Evolutionary conservation across 257 asterid genomes (phyloP).

Genomic region (Petunia secreta): DNA sequence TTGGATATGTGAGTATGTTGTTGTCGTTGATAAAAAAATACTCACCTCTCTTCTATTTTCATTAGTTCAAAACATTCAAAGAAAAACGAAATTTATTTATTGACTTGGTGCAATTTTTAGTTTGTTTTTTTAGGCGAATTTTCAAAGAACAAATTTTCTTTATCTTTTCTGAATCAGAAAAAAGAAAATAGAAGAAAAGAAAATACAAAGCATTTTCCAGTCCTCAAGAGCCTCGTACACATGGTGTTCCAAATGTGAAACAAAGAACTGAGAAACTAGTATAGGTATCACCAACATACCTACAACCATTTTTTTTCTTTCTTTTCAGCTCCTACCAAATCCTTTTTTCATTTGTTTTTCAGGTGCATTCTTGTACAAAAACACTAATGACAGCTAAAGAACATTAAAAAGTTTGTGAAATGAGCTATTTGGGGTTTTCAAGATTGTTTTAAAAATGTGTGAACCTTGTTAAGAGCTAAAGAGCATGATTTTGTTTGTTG

Average conservation of each 20-base stretch:
- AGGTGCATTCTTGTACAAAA: conserved; percentile 13
- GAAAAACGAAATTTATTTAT: not conserved
- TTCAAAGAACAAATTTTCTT: not conserved
- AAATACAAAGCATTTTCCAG: not conserved
- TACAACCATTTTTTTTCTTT: not conserved
- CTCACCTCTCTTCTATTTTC: no score
- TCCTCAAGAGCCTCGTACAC: not conserved
- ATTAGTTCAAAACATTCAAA: not conserved
- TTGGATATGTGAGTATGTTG: no score
- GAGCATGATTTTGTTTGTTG: conserved; percentile 25
- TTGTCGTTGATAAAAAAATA: no score
- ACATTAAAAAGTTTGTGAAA: not conserved
- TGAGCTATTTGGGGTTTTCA: conserved; percentile 24
- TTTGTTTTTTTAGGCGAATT: not conserved
- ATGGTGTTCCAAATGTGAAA: conserved; percentile 24
- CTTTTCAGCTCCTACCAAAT: not conserved
- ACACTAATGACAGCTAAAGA: not conserved
- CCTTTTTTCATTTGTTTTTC: not conserved
- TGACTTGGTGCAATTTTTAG: not conserved
- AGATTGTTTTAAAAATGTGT: conserved; percentile 51
- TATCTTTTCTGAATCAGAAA: not conserved
- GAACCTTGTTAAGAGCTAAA: conserved; percentile 32
- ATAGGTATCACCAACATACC: not conserved
- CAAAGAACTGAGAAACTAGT: conserved; percentile 22
- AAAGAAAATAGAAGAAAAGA: not conserved